These are phyloP conservation scores for Malassezia furfur DNA, from an alignment of 1,284 basidiomycete species.

Conservation along the genomic window DNA sequence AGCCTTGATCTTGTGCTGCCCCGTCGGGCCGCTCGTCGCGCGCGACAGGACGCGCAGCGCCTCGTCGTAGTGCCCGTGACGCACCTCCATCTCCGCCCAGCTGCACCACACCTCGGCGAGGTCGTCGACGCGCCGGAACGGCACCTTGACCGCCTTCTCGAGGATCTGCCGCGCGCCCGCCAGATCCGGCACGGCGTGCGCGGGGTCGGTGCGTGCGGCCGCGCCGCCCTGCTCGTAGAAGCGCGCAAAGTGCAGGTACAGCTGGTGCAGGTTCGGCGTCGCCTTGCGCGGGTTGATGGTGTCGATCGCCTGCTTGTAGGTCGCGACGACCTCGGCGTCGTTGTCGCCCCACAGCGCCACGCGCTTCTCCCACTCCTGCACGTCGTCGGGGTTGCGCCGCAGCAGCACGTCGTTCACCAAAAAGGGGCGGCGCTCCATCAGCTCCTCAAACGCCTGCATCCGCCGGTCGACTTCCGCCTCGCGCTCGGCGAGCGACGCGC, in stretches of 20 bases:
- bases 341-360: conserved; percentile 86
- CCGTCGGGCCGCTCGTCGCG: conserved; percentile 71
- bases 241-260: conserved; percentile 91
- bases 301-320: conserved; percentile 78
- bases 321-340: conserved; percentile 86
- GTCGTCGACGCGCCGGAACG: conserved; percentile 92
- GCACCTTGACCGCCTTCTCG: conserved; percentile 80
- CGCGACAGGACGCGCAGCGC: conserved; percentile 89
- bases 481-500: conserved; percentile 55
- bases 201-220: conserved; percentile 21
- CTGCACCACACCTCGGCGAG: conserved; percentile 98
- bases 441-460: conserved; percentile 85
- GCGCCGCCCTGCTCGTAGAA: conserved; percentile 91
- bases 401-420: conserved; percentile 90
- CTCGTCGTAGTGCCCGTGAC: conserved; percentile 92
- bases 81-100: conserved; percentile 96
- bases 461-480: conserved; percentile 75
- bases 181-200: conserved; percentile 64
- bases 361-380: conserved; percentile 98
- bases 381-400: conserved; percentile 89
- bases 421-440: conserved; percentile 93
- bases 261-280: conserved; percentile 76
- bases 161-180: conserved; percentile 80
- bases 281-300: conserved; percentile 83
- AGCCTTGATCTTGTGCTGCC: conserved; percentile 60